phyloP scores from a whole-genome alignment of 176 grass and related monocot species.

The Lolium rigidum region DNA sequence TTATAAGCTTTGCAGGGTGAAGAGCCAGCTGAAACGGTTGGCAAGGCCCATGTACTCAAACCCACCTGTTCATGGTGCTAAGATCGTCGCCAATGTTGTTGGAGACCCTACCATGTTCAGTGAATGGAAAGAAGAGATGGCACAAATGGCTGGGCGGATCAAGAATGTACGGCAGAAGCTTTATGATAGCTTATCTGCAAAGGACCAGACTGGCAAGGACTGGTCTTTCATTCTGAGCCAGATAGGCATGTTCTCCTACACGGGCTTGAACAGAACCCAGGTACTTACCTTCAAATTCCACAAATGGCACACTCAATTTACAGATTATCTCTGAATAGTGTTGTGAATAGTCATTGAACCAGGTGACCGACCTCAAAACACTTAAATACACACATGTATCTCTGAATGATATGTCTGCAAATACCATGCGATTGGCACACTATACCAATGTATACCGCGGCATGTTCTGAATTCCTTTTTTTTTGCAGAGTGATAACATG shows the following conservation, averaged over 20 bases:
- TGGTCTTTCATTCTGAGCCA: conserved; percentile 96
- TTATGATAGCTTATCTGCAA: conserved; percentile 68
- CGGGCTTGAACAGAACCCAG: conserved; percentile 88
- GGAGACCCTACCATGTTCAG: conserved; percentile 83
- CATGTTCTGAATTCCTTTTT: background rate
- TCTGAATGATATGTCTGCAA: background rate
- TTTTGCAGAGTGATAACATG: conserved; percentile 83
- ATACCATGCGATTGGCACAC: background rate
- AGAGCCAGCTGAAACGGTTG: conserved; percentile 96
- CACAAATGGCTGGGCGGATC: conserved; percentile 87
- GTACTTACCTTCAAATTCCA: conserved; percentile 36
- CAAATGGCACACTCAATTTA: background rate
- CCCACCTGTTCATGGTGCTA: conserved; percentile 88
- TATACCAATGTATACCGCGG: background rate
- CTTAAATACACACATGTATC: background rate
- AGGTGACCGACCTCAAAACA: no score
- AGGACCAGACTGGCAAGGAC: conserved; percentile 86
- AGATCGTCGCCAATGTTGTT: conserved; percentile 91
- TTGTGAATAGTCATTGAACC: background rate
- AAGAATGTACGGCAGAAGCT: conserved; percentile 91
- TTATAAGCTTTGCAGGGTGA: conserved; percentile 62
- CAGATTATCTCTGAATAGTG: no score
- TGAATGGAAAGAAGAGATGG: conserved; percentile 98
- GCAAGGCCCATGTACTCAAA: conserved; percentile 97
- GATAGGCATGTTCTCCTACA: conserved; percentile 99